These are phyloP conservation scores for Triglochin maritima DNA, from an alignment of 106 monocot genomes.

Conservation along the genomic window DNA sequence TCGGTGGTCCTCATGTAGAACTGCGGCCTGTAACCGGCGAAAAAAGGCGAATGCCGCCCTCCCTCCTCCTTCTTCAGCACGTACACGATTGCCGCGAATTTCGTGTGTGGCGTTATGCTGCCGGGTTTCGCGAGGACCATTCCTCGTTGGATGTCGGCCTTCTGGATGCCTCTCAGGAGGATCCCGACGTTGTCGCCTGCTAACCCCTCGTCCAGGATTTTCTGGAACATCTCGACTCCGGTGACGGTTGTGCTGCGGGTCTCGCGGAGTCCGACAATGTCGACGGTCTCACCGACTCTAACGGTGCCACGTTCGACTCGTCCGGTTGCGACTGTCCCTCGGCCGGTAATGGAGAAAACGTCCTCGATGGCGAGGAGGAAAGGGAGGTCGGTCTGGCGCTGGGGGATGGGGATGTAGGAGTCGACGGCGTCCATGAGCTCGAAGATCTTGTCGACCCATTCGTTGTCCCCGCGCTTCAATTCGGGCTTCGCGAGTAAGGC, in stretches of 20 bases:
- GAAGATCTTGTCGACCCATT: conserved; percentile 87
- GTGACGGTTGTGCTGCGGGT: conserved; percentile 21
- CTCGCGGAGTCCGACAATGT: conserved; percentile 22
- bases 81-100: conserved; percentile 16
- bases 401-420: conserved; percentile 81
- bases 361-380: conserved; percentile 88
- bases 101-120: conserved; percentile 21
- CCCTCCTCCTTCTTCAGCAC: conserved; percentile 31
- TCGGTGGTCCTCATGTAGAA: conserved; percentile 38
- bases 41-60: conserved; percentile 32
- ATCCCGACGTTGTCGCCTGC: conserved; percentile 33
- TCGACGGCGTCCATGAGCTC: conserved; percentile 82
- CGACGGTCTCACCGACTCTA: conserved; percentile 60
- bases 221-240: conserved; percentile 63
- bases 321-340: conserved; percentile 89
- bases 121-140: conserved; percentile 21
- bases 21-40: conserved; percentile 25
- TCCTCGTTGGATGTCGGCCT: conserved; percentile 21
- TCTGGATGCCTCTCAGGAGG: conserved; percentile 22
- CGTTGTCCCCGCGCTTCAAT: conserved; percentile 66
- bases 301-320: conserved; percentile 70
- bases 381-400: conserved; percentile 79
- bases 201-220: conserved; percentile 40
- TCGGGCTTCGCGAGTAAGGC: conserved; percentile 55
- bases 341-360: conserved; percentile 93